phyloP scores from a whole-genome alignment of 176 grass and related monocot species.

The Metroxylon sagu region DNA sequence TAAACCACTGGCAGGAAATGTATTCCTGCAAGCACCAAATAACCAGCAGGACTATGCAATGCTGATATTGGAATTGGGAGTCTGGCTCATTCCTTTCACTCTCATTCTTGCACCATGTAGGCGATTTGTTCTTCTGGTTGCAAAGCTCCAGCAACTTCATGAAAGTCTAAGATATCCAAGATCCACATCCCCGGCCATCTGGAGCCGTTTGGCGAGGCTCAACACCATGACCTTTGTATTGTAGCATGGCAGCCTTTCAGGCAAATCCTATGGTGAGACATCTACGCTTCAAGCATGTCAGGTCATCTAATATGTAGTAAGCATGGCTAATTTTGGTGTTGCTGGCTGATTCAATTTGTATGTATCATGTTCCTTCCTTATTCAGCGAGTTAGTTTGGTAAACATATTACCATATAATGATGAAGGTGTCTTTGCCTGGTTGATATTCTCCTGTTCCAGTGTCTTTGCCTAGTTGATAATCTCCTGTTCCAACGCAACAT shows the following conservation, averaged over 20 bases:
- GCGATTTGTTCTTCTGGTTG: slow-evolving; percentile 51
- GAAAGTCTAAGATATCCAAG: slow-evolving; percentile 25
- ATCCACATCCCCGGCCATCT: slow-evolving; percentile 30
- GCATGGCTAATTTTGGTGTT: too few relatives aligned
- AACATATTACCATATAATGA: too few relatives aligned
- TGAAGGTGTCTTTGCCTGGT: too few relatives aligned
- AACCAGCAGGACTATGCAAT: slow-evolving; percentile 18
- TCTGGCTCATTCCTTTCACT: slow-evolving; percentile 72
- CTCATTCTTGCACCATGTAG: slow-evolving; percentile 60
- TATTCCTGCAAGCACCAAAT: neutral
- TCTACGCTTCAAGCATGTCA: too few relatives aligned
- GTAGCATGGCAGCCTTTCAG: neutral
- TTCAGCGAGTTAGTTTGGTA: too few relatives aligned
- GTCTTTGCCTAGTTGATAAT: too few relatives aligned
- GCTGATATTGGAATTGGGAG: slow-evolving; percentile 49
- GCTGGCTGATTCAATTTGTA: too few relatives aligned
- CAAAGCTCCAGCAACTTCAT: slow-evolving; percentile 44
- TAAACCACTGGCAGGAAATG: neutral
- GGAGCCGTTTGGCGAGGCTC: slow-evolving; percentile 44
- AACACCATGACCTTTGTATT: slow-evolving; percentile 63
- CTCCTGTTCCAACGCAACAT: too few relatives aligned
- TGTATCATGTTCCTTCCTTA: too few relatives aligned
- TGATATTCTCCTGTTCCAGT: too few relatives aligned
- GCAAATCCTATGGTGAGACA: too few relatives aligned
- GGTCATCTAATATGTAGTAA: too few relatives aligned